Conservation (phyloP, 2,329 filamentous ascomycete species). For the Botrytis cinerea region DNA sequence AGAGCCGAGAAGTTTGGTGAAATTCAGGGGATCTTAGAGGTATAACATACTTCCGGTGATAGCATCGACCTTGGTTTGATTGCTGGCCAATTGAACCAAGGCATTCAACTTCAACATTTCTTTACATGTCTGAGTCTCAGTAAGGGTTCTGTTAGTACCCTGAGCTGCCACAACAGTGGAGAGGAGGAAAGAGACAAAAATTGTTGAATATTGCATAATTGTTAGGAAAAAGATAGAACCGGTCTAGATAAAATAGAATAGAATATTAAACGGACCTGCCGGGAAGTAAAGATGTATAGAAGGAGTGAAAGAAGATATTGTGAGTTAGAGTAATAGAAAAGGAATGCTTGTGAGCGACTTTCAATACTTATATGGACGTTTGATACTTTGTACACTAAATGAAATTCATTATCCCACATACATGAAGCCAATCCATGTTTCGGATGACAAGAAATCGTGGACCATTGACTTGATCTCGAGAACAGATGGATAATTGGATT, state of each 20-base stretch:
- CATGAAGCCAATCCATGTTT: not conserved
- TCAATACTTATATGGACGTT: conserved; percentile 16
- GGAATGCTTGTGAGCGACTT: not conserved
- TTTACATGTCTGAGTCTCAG: conserved; percentile 42
- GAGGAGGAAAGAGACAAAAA: conserved; percentile 35
- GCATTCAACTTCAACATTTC: conserved; percentile 40
- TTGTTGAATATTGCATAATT: conserved; percentile 31
- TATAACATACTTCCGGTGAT: conserved; percentile 35
- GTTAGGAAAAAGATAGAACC: conserved; percentile 14
- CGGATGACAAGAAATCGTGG: conserved; percentile 4
- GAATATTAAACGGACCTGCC: conserved; percentile 22
- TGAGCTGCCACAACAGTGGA: conserved; percentile 38
- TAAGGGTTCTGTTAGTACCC: conserved; percentile 38
- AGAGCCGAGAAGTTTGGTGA: not conserved
- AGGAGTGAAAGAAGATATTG: not conserved
- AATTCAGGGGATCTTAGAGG: too few relatives aligned
- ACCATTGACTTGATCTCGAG: not conserved
- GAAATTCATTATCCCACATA: not conserved
- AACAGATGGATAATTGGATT: not conserved
- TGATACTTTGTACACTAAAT: not conserved
- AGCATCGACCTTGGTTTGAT: conserved; percentile 43
- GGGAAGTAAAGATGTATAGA: not conserved
- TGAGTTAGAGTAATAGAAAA: not conserved
- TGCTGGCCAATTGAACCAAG: conserved; percentile 42
- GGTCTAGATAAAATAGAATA: not conserved